Base-by-base conservation (phyloP, 75 land plant species). In the Picea sitchensis region DNA sequence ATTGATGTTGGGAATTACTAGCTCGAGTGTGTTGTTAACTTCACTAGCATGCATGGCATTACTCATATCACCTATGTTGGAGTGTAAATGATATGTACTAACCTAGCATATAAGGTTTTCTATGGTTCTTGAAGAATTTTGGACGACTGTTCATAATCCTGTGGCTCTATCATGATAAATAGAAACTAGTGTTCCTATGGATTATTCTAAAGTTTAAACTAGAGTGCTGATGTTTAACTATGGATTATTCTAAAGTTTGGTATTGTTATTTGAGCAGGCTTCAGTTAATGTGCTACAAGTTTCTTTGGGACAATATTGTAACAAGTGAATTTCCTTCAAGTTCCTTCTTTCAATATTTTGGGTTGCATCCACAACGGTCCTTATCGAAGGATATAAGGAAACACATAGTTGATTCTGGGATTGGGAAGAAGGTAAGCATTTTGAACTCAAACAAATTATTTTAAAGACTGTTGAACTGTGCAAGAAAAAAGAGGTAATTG, bases 231-330 rank as follows among this genome's bases (percentile, higher is more conserved):
- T n/a, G 9, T 54, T 41, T 9, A 30, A 5, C 4, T 31, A 4
- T 47, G 59, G 58, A 41, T 2, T 12, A 31, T 44, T 69, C 73
- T 72, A 36, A 63, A 63, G 20, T 34, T 8, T 44, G 38, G 4
- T 69, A 44, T 69, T 67, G 6, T 78, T 32, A 14, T 54, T 21
- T 57, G 82, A 41, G 77, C 90, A 95, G 98, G 92, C 82, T 95
- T 83, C 98, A 95, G 85, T 68, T 95, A 74, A 93, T 93, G 98
- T 94, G 92, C 82, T 95, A 95, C 84, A 95, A 95, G 85, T 81
- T 80, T 65, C 67, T 95, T 60, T 95, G 93, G 96, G 98, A 95
- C 84, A 87, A 34, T 73, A 75, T 91, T 23, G 85, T 86, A 31
- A 59, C 78, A 31, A 73, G 73, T 58, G 76, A 83, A 44, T 85